Percentiles rank a stretch among this genome's conserved stretches.
Conservation (phyloP, 2,329 filamentous ascomycete species). For the Fusarium albosuccineum region DNA sequence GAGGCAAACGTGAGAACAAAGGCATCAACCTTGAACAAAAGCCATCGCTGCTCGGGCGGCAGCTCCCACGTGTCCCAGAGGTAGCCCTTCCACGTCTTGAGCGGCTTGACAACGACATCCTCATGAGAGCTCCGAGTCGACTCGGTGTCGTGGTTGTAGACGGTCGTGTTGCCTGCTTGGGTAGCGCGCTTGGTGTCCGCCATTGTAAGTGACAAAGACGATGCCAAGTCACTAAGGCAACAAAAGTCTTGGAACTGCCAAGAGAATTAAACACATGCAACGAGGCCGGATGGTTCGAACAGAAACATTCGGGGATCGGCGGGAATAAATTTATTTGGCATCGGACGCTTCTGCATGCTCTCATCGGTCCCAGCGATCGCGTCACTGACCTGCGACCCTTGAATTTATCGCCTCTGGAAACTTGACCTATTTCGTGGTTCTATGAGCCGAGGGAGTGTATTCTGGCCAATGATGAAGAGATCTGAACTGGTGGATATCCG, state of each 20-base stretch:
- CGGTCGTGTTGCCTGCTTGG: neutral
- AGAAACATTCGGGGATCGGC: constrained; percentile 2
- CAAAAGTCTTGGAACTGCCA: neutral
- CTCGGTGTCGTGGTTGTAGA: constrained; percentile 8
- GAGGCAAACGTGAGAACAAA: constrained; percentile 53
- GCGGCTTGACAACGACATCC: neutral
- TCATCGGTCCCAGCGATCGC: constrained; percentile 39
- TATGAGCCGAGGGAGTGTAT: too few species aligned
- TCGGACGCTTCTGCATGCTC: constrained; percentile 18
- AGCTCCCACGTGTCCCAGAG: constrained; percentile 55
- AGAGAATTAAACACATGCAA: too few species aligned
- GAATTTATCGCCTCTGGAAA: neutral
- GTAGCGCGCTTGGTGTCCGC: constrained; percentile 8
- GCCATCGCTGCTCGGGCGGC: constrained; percentile 48
- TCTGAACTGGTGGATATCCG: too few species aligned
- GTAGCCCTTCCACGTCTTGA: constrained; percentile 52
- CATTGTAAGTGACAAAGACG: neutral
- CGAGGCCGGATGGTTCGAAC: neutral
- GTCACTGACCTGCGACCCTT: constrained; percentile 23
- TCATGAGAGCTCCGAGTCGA: neutral
- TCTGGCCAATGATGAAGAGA: too few species aligned
- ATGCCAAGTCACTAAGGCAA: neutral
- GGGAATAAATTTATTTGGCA: neutral
- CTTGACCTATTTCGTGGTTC: too few species aligned
- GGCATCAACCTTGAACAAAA: constrained; percentile 53